These are phyloP conservation scores for Meripilus lineatus DNA, from an alignment of 1,284 basidiomycete genomes.

Conservation along the genomic window DNA sequence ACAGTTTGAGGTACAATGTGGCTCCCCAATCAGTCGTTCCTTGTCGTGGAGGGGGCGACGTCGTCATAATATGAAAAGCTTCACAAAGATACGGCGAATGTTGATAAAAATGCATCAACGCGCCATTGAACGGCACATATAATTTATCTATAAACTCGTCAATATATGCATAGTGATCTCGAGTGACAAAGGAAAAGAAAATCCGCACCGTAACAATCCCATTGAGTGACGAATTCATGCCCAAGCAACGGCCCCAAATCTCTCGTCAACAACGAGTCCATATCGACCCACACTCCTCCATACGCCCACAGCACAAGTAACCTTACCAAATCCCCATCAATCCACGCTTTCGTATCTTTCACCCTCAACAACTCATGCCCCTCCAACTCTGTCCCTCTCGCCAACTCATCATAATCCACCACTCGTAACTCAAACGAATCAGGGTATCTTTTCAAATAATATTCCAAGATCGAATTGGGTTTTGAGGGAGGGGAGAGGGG, in stretches of 20 bases:
- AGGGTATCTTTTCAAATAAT: slow-evolving; percentile 60
- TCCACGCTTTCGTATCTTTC: slow-evolving; percentile 80
- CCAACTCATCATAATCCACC: slow-evolving; percentile 64
- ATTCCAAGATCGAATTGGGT: slow-evolving; percentile 52
- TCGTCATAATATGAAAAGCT: slow-evolving; percentile 85
- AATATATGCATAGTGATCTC: not conserved
- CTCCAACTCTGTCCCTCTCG: slow-evolving; percentile 72
- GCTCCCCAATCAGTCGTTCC: slow-evolving; percentile 91
- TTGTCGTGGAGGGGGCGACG: slow-evolving; percentile 65
- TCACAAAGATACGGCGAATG: slow-evolving; percentile 93
- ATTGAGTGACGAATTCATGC: slow-evolving; percentile 92
- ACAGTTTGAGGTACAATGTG: slow-evolving; percentile 82
- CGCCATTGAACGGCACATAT: slow-evolving; percentile 86
- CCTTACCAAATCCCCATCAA: slow-evolving; percentile 88
- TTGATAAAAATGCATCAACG: slow-evolving; percentile 85
- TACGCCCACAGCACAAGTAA: slow-evolving; percentile 84
- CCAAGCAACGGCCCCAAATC: slow-evolving; percentile 81
- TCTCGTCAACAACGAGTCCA: slow-evolving; percentile 87
- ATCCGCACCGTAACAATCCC: slow-evolving; percentile 95
- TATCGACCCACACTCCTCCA: slow-evolving; percentile 93
- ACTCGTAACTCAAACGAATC: slow-evolving; percentile 64
- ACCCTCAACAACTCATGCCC: slow-evolving; percentile 50
- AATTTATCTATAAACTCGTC: slow-evolving; percentile 66
- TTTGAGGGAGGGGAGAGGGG: slow-evolving; percentile 49
- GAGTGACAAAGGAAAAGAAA: slow-evolving; percentile 8